Evolutionary conservation across 2,329 filamentous ascomycete genomes (phyloP), one percentile per base, ranked within the genome.

Genomic region (Diaporthe amygdali): DNA sequence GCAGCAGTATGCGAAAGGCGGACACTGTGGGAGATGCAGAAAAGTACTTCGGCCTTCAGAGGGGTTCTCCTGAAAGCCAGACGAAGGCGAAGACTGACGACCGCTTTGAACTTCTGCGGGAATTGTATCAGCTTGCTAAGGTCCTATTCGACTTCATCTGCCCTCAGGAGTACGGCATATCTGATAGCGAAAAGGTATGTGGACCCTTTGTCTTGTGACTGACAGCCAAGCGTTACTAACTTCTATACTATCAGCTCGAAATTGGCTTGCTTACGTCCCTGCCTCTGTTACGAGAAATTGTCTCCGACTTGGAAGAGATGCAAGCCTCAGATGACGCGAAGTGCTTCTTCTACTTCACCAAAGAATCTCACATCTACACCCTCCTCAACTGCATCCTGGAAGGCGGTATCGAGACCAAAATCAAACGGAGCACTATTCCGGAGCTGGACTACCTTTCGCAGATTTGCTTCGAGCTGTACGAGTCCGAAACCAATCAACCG

Each of bases 281-380:
- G 56, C 97, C 96, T 2, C 87, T 99, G 20, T 89, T 99, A 55
- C 97, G 97, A 81, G 96, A 99, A 82, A 98, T 99, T 76, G 96
- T 99, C 8, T 93, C 95, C 78, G 96, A 99, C 77, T 88, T 99
- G 2, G 97, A 99, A 83, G 95, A 98, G 82, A 94, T 98, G 82
- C 96, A 99, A 82, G 96, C 96, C 4, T 97, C 94, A 0, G 92
- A 96, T 67, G 94, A 97, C 75, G 95, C 95, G 54, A 98, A 98
- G 80, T 96, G 93, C 2, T 98, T 98, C 85, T 94, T 98, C 83
- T 99, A 99, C 84, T 99, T 99, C 82, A 99, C 96, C 74, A 99
- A 99, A 82, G 96, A 99, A 82, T 97, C 94, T 0, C 96, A 99
- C 81, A 98, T 99, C 74, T 99, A 99, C 84, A 99, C 96, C 6